Evolutionary conservation across 1,284 basidiomycete genomes (phyloP).

Genomic region (Waitea zeae): DNA sequence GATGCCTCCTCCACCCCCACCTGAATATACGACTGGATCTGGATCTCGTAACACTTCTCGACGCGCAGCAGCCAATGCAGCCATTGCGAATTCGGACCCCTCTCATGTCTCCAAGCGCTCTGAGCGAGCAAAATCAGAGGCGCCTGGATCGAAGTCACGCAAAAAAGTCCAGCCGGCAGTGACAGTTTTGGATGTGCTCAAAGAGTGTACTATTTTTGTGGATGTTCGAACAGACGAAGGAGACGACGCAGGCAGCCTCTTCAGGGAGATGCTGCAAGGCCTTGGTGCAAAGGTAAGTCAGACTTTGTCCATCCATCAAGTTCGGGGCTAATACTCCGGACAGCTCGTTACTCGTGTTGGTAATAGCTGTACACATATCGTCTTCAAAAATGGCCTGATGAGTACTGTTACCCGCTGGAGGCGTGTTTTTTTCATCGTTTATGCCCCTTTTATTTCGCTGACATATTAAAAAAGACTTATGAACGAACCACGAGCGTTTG

Average conservation of each 20-base stretch:
- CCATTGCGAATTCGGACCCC: neutral
- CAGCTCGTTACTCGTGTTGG: slow-evolving; percentile 47
- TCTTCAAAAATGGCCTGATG: slow-evolving; percentile 76
- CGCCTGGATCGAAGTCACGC: neutral
- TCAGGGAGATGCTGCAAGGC: slow-evolving; percentile 68
- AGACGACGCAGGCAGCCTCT: slow-evolving; percentile 70
- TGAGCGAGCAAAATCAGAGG: slow-evolving; percentile 9
- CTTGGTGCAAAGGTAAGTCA: slow-evolving; percentile 67
- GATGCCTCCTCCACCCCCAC: slow-evolving; percentile 2
- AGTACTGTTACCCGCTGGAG: slow-evolving; percentile 65
- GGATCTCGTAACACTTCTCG: too few species aligned
- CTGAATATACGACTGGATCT: too few species aligned
- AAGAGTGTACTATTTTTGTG: slow-evolving; percentile 74
- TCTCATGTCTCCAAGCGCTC: neutral
- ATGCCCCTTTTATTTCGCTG: neutral
- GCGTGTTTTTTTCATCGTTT: slow-evolving; percentile 17
- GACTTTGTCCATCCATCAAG: neutral
- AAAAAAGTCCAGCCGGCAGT: neutral
- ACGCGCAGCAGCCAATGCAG: neutral
- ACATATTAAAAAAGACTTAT: too few species aligned
- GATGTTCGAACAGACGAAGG: slow-evolving; percentile 81
- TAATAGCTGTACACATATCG: slow-evolving; percentile 77
- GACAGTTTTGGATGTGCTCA: slow-evolving; percentile 35
- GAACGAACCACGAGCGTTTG: slow-evolving; percentile 50
- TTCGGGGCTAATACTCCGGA: slow-evolving; percentile 4